Base-by-base conservation (phyloP, 2,329 filamentous ascomycete genomes). In the Esteya vermicola region DNA sequence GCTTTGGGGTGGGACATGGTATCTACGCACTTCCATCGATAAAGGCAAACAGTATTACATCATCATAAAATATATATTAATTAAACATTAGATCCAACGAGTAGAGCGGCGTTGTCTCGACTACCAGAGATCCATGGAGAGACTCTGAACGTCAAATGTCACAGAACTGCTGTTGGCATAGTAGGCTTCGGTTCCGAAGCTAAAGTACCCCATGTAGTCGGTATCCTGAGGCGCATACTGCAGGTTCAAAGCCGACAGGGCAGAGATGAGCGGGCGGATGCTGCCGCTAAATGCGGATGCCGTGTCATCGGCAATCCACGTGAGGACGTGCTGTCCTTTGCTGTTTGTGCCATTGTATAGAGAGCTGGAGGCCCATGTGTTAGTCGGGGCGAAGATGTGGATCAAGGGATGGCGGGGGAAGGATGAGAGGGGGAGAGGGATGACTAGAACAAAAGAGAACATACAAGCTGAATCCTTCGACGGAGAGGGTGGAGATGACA, bases 181-280 rank as follows among this genome's bases (percentile, higher is more conserved):
- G 51, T 65, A 67, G 1, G 67, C 58, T 49, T 74, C 70, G 14
- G 64, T 62, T n/a, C 70, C 70, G 45, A 73, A 66, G 33, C 57
- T 59, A 48, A 72, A 57, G 47, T 70, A 67, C 16, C 68, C 69
- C 13, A 74, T 50, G 50, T 70, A 72, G 49, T 68, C 62, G 3
- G 50, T 44, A 1, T 50, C 42, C 0, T 51, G 52, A 4, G 66
- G 65, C 3, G 44, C 57, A 63, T 53, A 43, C 6, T 51, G 42
- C 4, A 58, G 52, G 21, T 52, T 48, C 39, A 60, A 43, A 9
- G 48, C 48, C 16, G 62, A 48, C 4, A 67, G 59, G 34, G 57
- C 52, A 4, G 58, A 55, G 31, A 73, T 46, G 6, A 74, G 56
- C 1, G 62, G 61, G 13, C 51, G 51, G 12, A 74, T 51, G 45